Conservation (phyloP, 345 rosid species). For the Syzygium grande region DNA sequence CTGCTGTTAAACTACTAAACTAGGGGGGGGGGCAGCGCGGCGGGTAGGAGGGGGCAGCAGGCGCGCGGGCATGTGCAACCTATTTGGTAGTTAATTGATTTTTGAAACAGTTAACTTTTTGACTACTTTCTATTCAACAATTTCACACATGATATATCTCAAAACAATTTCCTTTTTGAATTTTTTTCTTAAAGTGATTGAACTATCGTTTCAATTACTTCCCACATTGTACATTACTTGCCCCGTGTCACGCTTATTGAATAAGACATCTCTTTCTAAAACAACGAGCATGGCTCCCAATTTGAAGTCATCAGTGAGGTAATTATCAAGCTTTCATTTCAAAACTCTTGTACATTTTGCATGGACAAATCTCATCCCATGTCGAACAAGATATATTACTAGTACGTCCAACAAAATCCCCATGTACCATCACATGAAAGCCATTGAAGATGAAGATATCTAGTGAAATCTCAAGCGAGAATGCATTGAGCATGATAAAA, state of each 20-base stretch:
- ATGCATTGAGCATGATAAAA: background rate
- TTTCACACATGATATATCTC: no score
- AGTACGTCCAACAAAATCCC: rapidly evolving
- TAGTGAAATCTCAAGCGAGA: background rate
- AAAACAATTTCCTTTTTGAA: no score
- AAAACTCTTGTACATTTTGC: background rate
- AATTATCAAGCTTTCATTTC: background rate
- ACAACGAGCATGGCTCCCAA: background rate
- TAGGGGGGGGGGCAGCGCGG: no score
- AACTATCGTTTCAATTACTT: background rate
- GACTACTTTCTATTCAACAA: no score
- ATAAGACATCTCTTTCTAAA: background rate
- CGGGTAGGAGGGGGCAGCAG: no score
- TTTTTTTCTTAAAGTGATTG: background rate
- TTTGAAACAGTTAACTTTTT: no score
- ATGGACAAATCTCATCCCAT: background rate
- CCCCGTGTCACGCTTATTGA: rapidly evolving
- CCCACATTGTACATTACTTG: background rate
- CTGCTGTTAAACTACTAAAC: no score
- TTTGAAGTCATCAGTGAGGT: background rate
- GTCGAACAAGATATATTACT: background rate
- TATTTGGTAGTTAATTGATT: no score
- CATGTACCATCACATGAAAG: background rate
- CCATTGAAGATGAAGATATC: background rate
- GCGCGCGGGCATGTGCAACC: no score